These are phyloP conservation scores for Crataegus laevigata DNA, from an alignment of 306 rosid species.

Conservation along the genomic window DNA sequence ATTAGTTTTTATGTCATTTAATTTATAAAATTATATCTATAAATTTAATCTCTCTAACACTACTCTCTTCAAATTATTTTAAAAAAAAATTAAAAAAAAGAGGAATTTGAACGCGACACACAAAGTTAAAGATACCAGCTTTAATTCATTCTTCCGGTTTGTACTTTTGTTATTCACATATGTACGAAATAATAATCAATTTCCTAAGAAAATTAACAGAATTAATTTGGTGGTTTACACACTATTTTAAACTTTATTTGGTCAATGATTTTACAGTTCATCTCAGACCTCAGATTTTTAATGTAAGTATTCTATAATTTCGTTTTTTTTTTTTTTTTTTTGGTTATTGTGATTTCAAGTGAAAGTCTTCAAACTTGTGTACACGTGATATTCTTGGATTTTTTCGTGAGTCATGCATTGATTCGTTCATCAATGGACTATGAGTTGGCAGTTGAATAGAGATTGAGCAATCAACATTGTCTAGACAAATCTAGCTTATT, in stretches of 20 bases:
- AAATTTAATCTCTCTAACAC: too few species aligned
- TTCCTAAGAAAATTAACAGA: too few species aligned
- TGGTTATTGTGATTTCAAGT: background rate
- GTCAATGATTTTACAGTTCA: background rate
- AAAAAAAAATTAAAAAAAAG: too few species aligned
- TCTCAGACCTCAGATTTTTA: background rate
- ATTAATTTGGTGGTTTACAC: background rate
- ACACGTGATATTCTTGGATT: background rate
- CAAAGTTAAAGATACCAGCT: too few species aligned
- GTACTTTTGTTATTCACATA: background rate
- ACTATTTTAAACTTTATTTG: too few species aligned
- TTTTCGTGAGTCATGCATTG: background rate
- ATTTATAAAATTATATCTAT: too few species aligned
- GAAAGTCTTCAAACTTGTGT: background rate
- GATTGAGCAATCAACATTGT: background rate
- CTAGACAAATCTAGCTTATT: background rate
- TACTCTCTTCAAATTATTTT: too few species aligned
- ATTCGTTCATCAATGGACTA: background rate
- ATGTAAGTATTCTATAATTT: background rate
- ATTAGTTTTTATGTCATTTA: too few species aligned
- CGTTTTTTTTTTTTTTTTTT: background rate
- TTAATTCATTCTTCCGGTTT: background rate
- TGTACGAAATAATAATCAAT: background rate
- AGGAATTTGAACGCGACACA: too few species aligned
- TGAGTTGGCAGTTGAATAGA: background rate